These are phyloP conservation scores for Aspergillus affinis DNA, from an alignment of 495 filamentous ascomycete genomes.

Conservation along the genomic window DNA sequence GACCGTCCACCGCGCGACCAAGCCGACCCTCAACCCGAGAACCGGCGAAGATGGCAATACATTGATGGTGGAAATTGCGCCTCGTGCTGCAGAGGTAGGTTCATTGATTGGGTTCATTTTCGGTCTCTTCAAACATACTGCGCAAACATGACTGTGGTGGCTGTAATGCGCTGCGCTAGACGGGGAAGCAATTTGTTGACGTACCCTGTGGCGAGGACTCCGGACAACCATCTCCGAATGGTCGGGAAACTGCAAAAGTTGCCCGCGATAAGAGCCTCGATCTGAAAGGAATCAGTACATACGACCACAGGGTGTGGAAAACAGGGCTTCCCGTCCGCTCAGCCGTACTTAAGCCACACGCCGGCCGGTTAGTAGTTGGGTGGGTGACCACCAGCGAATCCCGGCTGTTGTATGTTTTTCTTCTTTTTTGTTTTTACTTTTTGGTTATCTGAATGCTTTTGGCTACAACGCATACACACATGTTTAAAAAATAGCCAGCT, in stretches of 20 bases:
- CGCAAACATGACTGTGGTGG: not conserved
- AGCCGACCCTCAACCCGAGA: constrained; percentile 39
- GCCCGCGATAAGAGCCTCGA: not conserved
- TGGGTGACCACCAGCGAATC: constrained; percentile 54
- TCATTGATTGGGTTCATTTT: constrained; percentile 7
- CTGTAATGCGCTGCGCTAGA: constrained; percentile 5
- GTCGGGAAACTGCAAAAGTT: not conserved
- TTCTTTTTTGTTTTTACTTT: constrained; percentile 35
- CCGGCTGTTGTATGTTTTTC: constrained; percentile 49
- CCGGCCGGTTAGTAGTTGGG: constrained; percentile 51
- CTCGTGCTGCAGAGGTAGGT: constrained; percentile 75
- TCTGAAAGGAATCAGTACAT: constrained; percentile 31
- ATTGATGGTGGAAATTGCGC: constrained; percentile 77
- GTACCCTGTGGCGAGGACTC: not conserved
- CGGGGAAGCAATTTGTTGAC: constrained; percentile 1
- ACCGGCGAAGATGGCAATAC: constrained; percentile 75
- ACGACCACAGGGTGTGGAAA: constrained; percentile 53
- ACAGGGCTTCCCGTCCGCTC: constrained; percentile 52
- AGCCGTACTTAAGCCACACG: constrained; percentile 54
- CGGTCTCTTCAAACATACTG: constrained; percentile 2
- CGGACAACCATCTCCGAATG: not conserved
- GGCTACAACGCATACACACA: not conserved
- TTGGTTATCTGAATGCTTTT: constrained; percentile 7
- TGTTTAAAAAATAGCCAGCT: constrained; percentile 12
- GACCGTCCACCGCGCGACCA: constrained; percentile 27